Evolutionary conservation across 2,329 filamentous ascomycete genomes (phyloP).

Genomic region (Venturia nashicola): DNA sequence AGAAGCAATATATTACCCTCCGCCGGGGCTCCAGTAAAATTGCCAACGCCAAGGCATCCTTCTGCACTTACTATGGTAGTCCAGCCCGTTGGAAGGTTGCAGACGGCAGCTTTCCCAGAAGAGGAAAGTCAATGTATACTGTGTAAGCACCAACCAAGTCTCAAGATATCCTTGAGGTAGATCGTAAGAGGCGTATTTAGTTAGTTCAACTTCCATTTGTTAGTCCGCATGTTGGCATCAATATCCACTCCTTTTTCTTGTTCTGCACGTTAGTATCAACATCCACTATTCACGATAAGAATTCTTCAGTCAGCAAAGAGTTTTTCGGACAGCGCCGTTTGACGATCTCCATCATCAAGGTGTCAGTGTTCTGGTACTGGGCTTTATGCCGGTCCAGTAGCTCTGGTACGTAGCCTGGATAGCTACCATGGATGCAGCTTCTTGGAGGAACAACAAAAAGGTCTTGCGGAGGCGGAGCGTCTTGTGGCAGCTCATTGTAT

Average conservation of each 20-base stretch:
- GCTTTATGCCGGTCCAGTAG: not conserved
- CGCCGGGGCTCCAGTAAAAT: not conserved
- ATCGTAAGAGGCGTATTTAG: not conserved
- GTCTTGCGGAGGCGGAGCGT: not conserved
- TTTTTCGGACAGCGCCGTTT: not conserved
- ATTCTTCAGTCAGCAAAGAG: not conserved
- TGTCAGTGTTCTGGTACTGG: not conserved
- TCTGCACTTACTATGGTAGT: not conserved
- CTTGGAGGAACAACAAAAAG: not conserved
- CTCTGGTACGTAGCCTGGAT: not conserved
- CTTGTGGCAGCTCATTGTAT: not conserved
- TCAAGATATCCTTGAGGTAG: not conserved
- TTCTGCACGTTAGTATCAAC: not conserved
- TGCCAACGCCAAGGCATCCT: not conserved
- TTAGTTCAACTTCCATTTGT: not conserved
- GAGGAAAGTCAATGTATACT: not conserved
- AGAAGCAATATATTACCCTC: not conserved
- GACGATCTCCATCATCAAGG: not conserved
- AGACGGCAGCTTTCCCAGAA: not conserved
- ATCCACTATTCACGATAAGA: not conserved
- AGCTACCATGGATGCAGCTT: constrained; percentile 2
- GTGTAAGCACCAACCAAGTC: not conserved
- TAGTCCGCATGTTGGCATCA: not conserved
- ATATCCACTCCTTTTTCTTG: not conserved
- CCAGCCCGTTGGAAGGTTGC: not conserved